Percentiles rank a stretch among this genome's conserved stretches.
These are phyloP conservation scores for Mycena filopes DNA, from an alignment of 768 basidiomycete genomes.

Conservation along the genomic window DNA sequence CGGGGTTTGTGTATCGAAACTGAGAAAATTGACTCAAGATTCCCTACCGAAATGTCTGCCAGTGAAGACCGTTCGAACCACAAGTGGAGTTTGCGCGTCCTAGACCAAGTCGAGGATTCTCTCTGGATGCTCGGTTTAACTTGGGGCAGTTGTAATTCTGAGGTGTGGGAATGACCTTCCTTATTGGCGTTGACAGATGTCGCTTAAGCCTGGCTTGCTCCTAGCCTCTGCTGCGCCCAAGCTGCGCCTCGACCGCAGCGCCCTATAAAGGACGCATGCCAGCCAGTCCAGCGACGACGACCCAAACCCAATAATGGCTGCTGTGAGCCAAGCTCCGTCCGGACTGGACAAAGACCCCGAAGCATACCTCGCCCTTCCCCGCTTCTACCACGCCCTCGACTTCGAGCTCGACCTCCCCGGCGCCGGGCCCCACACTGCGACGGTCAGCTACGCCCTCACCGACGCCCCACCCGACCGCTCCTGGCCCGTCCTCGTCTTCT, in stretches of 20 bases:
- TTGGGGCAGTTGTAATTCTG: too few species aligned
- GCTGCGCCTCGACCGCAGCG: background rate
- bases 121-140: too few species aligned
- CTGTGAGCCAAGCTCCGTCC: too few species aligned
- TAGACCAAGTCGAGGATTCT: too few species aligned
- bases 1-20: too few species aligned
- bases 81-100: too few species aligned
- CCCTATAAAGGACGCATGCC: background rate
- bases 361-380: slow-evolving; percentile 8
- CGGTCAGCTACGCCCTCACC: slow-evolving; percentile 21
- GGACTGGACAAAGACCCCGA: too few species aligned
- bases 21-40: too few species aligned
- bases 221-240: background rate
- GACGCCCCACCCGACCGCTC: slow-evolving; percentile 3
- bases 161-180: background rate
- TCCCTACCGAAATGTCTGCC: too few species aligned
- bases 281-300: background rate
- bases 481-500: slow-evolving; percentile 32
- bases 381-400: slow-evolving; percentile 28
- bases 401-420: slow-evolving; percentile 17
- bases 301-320: background rate
- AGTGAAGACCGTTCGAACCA: too few species aligned
- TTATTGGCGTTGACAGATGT: background rate
- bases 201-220: too few species aligned
- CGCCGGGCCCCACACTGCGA: slow-evolving; percentile 6